phyloP scores from a whole-genome alignment of 176 grass and related monocot genomes.

The Musa acuminata region DNA sequence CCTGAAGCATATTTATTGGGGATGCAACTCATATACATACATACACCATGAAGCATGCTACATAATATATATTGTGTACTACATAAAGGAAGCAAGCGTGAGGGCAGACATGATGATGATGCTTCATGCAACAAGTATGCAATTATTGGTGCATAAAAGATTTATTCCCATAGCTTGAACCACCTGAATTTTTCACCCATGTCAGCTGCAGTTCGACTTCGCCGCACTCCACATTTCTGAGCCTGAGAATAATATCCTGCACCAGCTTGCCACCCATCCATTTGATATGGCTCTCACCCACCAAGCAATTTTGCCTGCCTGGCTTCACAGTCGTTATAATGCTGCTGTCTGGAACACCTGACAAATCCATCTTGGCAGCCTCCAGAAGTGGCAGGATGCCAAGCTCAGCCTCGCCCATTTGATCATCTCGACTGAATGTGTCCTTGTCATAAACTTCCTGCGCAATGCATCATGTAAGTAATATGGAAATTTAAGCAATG shows the following conservation, averaged over 20 bases:
- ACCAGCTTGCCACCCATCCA: slow-evolving; percentile 45
- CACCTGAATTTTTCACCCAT: neutral
- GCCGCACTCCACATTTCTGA: slow-evolving; percentile 79
- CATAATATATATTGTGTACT: too few species aligned
- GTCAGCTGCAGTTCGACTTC: slow-evolving; percentile 22
- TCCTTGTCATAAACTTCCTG: slow-evolving; percentile 19
- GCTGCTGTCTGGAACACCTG: neutral
- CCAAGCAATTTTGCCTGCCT: slow-evolving; percentile 7
- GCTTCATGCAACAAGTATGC: too few species aligned
- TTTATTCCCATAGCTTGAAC: neutral
- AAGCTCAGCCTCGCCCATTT: slow-evolving; percentile 6
- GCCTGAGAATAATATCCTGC: slow-evolving; percentile 64
- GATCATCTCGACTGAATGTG: slow-evolving; percentile 9
- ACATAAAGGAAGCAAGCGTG: too few species aligned
- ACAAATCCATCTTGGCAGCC: neutral
- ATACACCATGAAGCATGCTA: too few species aligned
- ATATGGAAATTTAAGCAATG: too few species aligned
- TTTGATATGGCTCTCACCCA: slow-evolving; percentile 13
- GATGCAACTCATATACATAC: too few species aligned
- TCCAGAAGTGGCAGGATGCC: slow-evolving; percentile 1
- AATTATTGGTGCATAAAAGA: neutral
- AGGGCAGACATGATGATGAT: too few species aligned
- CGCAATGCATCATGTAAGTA: too few species aligned
- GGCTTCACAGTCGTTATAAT: neutral
- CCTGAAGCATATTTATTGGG: too few species aligned